Base-by-base conservation (phyloP, 139 green algal genomes). In the Tetraselmis striata region DNA sequence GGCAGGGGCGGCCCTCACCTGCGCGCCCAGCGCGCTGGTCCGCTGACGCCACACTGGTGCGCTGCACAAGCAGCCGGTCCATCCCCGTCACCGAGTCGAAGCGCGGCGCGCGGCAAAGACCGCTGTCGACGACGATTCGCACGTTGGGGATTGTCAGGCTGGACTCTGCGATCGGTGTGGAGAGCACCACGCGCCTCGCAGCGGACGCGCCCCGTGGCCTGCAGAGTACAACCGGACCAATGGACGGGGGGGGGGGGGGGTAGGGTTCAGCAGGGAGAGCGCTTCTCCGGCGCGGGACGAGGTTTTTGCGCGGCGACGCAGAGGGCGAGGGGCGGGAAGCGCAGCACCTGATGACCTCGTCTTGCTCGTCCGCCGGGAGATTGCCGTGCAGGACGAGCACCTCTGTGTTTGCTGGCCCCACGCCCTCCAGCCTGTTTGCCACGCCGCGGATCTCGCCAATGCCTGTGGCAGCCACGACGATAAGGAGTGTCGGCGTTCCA, bases 141-240 rank as follows among this genome's bases (percentile, higher is more conserved):
- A 95, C 91, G 11, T 89, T 88, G 2, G 91, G 85, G 28, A 95
- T 89, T 0, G 92, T 95, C 23, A 95, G 79, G 1, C 75, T 87
- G 24, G 76, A 81, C 82, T 87, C 86, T 0, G 92, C 92, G 32
- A 95, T 93, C 22, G 88, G 86, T 0, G 92, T 94, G 30, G 88
- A 76, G 29, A 95, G 83, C 26, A 95, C 89, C 23, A 95, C 81
- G 1, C 59, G 32, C 11, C 45, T 5, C 45, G 27, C 77, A 28
- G 25, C 1, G n/a, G 1, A 31, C 80, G 59, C 59, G 31, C 30
- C 28, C 59, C 25, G 67, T 28, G 78, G 28, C 31, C 78, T 82
- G 78, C 30, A 75, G 78, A 28, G n/a, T n/a, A n/a, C n/a, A n/a
- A n/a, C n/a, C n/a, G n/a, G n/a, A n/a, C n/a, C n/a, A n/a, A n/a